A percentile compares a stretch with the other conserved stretches of the same genome.
phyloP scores from a whole-genome alignment of 2,329 filamentous ascomycete genomes.

The Botrytis medusae region DNA sequence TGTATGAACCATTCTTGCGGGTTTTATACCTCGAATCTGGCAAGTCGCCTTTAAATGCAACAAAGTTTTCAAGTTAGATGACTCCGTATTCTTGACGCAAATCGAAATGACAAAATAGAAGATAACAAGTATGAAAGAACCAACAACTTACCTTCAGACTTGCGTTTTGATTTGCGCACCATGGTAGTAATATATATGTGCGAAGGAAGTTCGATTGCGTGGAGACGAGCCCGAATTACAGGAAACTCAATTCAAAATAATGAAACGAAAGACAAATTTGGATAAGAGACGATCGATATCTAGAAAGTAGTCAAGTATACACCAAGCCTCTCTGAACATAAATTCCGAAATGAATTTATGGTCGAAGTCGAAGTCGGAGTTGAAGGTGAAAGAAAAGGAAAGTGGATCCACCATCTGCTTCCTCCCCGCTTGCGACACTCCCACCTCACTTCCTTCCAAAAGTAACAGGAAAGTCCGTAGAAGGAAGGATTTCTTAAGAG shows the following conservation, averaged over 20 bases:
- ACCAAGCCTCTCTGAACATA: neutral
- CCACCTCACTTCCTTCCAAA: neutral
- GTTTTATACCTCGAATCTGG: neutral
- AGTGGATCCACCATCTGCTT: neutral
- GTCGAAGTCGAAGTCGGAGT: neutral
- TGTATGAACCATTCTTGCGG: neutral
- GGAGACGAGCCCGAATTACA: neutral
- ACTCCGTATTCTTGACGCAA: too few relatives aligned
- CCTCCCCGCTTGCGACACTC: neutral
- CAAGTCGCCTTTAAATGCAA: neutral
- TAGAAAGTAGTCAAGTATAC: neutral
- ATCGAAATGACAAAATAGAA: neutral
- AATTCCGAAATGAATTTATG: neutral
- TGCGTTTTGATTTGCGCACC: slow-evolving; percentile 7
- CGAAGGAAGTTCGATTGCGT: neutral
- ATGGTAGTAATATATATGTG: neutral
- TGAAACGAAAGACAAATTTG: neutral
- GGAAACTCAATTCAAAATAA: neutral
- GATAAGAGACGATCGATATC: neutral
- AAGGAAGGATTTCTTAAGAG: neutral
- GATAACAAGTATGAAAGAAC: neutral
- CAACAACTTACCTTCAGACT: slow-evolving; percentile 15
- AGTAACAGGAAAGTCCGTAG: neutral
- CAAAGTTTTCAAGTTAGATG: neutral
- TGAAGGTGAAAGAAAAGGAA: neutral